phyloP scores from a whole-genome alignment of 2,329 filamentous ascomycete species.

The Albifimbria verrucaria region DNA sequence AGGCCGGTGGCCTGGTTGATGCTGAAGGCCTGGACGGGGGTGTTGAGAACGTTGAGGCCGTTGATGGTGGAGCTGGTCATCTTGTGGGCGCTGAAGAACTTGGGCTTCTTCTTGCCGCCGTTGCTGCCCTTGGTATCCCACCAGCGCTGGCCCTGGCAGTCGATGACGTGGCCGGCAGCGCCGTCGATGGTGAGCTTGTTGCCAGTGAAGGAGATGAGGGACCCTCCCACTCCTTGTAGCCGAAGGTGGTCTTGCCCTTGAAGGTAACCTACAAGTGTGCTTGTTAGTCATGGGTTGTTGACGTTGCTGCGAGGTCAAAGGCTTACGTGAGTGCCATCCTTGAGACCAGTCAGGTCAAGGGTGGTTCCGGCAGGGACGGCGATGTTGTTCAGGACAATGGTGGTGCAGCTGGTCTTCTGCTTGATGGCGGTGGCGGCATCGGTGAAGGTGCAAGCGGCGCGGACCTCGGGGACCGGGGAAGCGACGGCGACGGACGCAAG shows the following conservation, averaged over 20 bases:
- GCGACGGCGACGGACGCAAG: slow-evolving; percentile 21
- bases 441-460: slow-evolving; percentile 50
- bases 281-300: not conserved
- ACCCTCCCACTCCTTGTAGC: slow-evolving; percentile 62
- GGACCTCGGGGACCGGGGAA: slow-evolving; percentile 15
- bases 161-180: slow-evolving; percentile 43
- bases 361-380: slow-evolving; percentile 55
- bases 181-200: slow-evolving; percentile 51
- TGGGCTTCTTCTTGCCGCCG: slow-evolving; percentile 61
- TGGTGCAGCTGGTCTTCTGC: slow-evolving; percentile 48
- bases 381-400: slow-evolving; percentile 50
- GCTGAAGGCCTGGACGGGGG: slow-evolving; percentile 38
- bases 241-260: slow-evolving; percentile 64
- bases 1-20: slow-evolving; percentile 33
- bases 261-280: slow-evolving; percentile 45
- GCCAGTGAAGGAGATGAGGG: slow-evolving; percentile 60
- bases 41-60: slow-evolving; percentile 36
- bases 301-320: not conserved
- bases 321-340: slow-evolving; percentile 39
- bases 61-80: slow-evolving; percentile 33
- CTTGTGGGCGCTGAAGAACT: slow-evolving; percentile 51
- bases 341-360: slow-evolving; percentile 54
- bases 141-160: slow-evolving; percentile 55
- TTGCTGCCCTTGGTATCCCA: slow-evolving; percentile 61
- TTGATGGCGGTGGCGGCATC: slow-evolving; percentile 43